Evolutionary conservation across 805 yeast species (phyloP), one percentile per base, ranked within the genome.

Genomic region (Cyberlindnera mississippiensis): DNA sequence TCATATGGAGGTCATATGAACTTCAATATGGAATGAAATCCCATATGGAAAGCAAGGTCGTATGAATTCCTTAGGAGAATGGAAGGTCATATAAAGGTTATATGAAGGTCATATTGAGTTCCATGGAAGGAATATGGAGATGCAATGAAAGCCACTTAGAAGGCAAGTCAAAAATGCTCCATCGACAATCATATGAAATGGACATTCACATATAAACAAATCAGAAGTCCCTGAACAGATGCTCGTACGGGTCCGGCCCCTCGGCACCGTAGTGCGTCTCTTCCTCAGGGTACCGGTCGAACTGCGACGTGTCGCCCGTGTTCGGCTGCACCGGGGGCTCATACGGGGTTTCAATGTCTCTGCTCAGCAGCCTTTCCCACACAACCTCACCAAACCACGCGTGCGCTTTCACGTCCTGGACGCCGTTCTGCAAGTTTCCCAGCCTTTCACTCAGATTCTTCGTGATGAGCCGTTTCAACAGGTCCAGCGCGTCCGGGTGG

Each of bases 321-420:
- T 90, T 87, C 17, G 96, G 96, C n/a, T 40, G 48, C 4, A 44
- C 48, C 3, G 48, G 48, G 7, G 97, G 97, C 63, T 90, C 97
- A 60, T 90, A 90, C 2, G 97, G 97, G 4, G 96, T 90, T 59
- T 90, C 97, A 41, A 90, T 90, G 54, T 86, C 89, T 57, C 89
- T 83, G 35, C 84, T 77, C 40, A 87, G 66, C 46, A 90, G 71
- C 61, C 85, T 84, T 42, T 88, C 96, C 97, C 97, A 90, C 7
- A 86, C 82, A 17, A 90, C 97, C 61, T 90, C 97, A 41, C 75
- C 70, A 56, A 90, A 90, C 97, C 97, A 90, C 0, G 86, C 81
- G 60, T 90, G 97, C 48, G 75, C 76, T 61, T 87, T 85, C 45
- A 90, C 83, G 60, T 90, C 97, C 22, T 78, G 79, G 2, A 90